These are phyloP conservation scores for Astrephomene gubernaculifera DNA, from an alignment of 139 green algal genomes.

Conservation along the genomic window DNA sequence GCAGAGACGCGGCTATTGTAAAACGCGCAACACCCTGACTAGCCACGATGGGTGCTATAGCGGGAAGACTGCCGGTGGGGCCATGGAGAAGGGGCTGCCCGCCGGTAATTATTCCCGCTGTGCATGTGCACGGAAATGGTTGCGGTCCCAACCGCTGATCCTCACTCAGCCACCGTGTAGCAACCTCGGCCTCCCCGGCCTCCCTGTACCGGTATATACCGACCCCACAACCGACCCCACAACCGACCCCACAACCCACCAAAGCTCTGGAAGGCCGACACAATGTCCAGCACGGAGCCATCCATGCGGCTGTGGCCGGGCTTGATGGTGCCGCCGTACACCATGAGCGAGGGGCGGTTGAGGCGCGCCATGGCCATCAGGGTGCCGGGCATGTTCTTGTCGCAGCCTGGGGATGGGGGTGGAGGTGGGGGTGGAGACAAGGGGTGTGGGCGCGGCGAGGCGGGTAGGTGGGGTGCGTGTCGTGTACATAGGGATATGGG, in stretches of 20 bases:
- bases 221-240: too few relatives aligned
- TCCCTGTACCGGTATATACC: too few relatives aligned
- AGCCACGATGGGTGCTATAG: conserved; percentile 16
- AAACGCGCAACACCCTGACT: conserved; percentile 13
- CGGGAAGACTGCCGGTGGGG: conserved; percentile 50
- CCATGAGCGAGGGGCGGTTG: conserved; percentile 96
- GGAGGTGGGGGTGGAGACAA: neutral
- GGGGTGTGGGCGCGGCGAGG: too few relatives aligned
- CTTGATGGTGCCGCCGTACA: conserved; percentile 99
- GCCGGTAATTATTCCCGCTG: conserved; percentile 51
- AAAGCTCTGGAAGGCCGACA: conserved; percentile 97
- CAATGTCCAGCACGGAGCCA: conserved; percentile 90
- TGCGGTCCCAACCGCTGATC: too few relatives aligned
- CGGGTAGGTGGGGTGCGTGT: too few relatives aligned
- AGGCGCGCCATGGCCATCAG: conserved; percentile 97
- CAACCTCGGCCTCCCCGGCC: too few relatives aligned
- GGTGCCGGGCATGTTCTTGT: conserved; percentile 99
- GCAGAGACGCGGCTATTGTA: neutral
- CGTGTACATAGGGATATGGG: too few relatives aligned
- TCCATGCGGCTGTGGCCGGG: conserved; percentile 70
- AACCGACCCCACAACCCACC: too few relatives aligned
- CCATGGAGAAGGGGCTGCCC: conserved; percentile 14
- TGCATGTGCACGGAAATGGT: too few relatives aligned
- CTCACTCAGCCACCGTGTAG: too few relatives aligned
- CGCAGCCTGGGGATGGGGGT: conserved; percentile 74